phyloP scores from a whole-genome alignment of 305 asterid genomes.

The Striga hermonthica region DNA sequence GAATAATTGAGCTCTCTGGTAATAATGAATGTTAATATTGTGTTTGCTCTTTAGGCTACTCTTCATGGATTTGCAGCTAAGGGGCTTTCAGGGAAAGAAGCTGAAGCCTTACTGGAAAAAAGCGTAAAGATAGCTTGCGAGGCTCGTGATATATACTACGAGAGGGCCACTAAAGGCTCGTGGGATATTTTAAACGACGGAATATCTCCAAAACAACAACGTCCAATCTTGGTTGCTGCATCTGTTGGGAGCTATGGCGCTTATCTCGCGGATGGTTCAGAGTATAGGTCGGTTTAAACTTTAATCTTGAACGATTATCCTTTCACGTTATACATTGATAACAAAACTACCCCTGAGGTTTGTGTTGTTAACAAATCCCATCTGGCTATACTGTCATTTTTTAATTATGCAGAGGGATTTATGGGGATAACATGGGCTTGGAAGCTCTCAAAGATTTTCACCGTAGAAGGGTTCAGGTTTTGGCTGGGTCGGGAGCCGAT shows the following conservation, averaged over 20 bases:
- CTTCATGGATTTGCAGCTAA: constrained; percentile 79
- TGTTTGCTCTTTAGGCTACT: constrained; percentile 51
- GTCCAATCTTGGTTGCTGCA: constrained; percentile 67
- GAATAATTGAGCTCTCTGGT: no score
- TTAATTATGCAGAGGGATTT: constrained; percentile 51
- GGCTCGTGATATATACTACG: constrained; percentile 58
- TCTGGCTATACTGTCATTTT: neutral
- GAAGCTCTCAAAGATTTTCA: constrained; percentile 67
- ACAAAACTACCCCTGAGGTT: no score
- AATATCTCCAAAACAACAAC: constrained; percentile 10
- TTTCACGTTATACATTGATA: no score
- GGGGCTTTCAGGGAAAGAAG: constrained; percentile 59
- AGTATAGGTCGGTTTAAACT: constrained; percentile 50
- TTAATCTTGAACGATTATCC: neutral
- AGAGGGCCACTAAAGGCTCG: constrained; percentile 48
- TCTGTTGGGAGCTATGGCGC: constrained; percentile 91
- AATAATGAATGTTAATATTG: neutral
- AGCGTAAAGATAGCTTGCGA: constrained; percentile 70
- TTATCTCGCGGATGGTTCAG: constrained; percentile 79
- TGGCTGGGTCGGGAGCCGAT: constrained; percentile 71
- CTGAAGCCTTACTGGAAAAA: constrained; percentile 53
- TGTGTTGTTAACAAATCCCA: no score
- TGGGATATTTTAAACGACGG: constrained; percentile 38
- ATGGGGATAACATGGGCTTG: constrained; percentile 49
- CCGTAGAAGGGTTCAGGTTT: constrained; percentile 68